Base-by-base conservation (phyloP, 148 eudicot species). In the Vaccinium vitisidaea region DNA sequence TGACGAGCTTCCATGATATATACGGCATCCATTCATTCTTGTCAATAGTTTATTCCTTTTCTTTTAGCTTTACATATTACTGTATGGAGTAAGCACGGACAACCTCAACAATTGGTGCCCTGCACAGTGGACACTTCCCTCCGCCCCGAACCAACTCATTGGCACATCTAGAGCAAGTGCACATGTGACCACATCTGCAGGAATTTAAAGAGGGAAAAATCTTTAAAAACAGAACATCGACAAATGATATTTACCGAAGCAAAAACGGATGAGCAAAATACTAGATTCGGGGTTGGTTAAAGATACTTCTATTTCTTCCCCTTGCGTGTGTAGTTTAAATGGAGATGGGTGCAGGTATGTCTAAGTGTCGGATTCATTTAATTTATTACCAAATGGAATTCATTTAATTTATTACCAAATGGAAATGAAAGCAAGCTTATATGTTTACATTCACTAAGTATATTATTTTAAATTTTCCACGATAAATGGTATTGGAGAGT, bases 121-220 rank as follows among this genome's bases (percentile, higher is more conserved):
- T 91, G 86, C 99, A 97, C 88, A 97, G 89, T 0, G 99, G 99
- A 86, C 99, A 97, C 88, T 95, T 97, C 43, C 99, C 98, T 82
- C 97, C 98, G 23, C 98, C 91, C 36, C 96, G 94, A 82, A 97
- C 90, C 89, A 97, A 87, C 91, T 97, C 98, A 67, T 91, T 93
- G 18, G 98, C 99, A 85, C 99, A 97, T 84, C 94, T 95, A 36
- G 91, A 91, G 89, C 99, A 97, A 16, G 98, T 94, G 87, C 99
- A 97, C 99, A 97, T 95, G 88, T 97, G 99, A 83, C 98, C 99
- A 80, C 99, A 97, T 91, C 99, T 97, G 94, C 75, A 87, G 32
- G 70, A 16, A 67, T 5, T 27, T 18, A 12, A 21, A 80, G 14
- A 32, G 32, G 48, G 53, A 1, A 13, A 13, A 39, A 61, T 69